Percentiles rank a stretch among this genome's conserved stretches.
These are phyloP conservation scores for Helianthus tuberosus DNA, from an alignment of 129 eudicot genomes.

Conservation along the genomic window DNA sequence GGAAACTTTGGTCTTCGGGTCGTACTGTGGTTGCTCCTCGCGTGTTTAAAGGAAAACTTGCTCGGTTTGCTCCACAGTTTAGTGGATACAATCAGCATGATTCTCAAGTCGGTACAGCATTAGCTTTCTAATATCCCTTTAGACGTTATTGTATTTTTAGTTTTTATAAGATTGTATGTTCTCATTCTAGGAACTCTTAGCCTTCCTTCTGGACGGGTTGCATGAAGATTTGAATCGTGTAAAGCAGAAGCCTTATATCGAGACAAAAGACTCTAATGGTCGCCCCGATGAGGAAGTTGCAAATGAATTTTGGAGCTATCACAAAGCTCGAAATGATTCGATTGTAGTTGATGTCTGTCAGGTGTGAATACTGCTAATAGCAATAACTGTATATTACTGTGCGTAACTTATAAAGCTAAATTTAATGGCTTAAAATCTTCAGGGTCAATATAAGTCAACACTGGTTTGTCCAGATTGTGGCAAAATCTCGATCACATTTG, in stretches of 20 bases:
- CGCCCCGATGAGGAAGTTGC: constrained; percentile 97
- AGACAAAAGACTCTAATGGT: constrained; percentile 78
- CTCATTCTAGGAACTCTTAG: constrained; percentile 84
- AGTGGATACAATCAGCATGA: constrained; percentile 99
- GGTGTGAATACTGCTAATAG: constrained; percentile 38
- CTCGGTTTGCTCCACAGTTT: constrained; percentile 98
- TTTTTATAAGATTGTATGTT: neutral
- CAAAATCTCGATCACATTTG: constrained; percentile 91
- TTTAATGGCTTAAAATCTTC: constrained; percentile 10
- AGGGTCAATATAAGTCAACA: constrained; percentile 99
- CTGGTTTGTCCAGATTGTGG: constrained; percentile 87
- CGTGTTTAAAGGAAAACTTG: constrained; percentile 91
- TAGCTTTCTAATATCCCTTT: neutral
- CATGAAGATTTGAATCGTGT: constrained; percentile 99
- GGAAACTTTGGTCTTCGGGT: constrained; percentile 94
- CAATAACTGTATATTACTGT: neutral
- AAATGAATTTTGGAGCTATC: constrained; percentile 92
- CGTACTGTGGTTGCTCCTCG: constrained; percentile 83
- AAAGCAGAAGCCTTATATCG: constrained; percentile 93
- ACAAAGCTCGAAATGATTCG: constrained; percentile 93
- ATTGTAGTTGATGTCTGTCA: constrained; percentile 93
- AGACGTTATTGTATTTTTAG: neutral
- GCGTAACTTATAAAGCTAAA: too few relatives aligned
- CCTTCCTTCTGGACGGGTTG: constrained; percentile 92
- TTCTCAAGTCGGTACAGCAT: constrained; percentile 75